Conservation (phyloP, 2,329 filamentous ascomycete genomes). For the Arthroderma uncinatum region DNA sequence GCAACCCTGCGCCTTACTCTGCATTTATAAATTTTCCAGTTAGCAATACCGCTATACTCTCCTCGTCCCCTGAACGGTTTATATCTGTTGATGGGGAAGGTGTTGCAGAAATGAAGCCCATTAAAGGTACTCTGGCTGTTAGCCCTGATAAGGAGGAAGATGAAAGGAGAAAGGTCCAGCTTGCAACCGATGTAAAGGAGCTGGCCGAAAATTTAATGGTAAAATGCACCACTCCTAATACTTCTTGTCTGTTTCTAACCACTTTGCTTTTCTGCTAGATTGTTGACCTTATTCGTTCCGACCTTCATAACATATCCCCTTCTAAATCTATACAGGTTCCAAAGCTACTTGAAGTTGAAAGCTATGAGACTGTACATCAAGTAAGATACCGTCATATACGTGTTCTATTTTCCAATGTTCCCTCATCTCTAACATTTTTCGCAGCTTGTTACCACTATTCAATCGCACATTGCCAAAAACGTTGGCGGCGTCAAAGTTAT, state of each 20-base stretch:
- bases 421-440: background rate
- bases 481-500: constrained; percentile 13
- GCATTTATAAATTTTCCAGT: constrained; percentile 63
- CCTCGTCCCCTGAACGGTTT: constrained; percentile 82
- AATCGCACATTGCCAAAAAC: constrained; percentile 13
- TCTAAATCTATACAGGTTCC: constrained; percentile 61
- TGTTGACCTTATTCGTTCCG: constrained; percentile 88
- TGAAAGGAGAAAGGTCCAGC: constrained; percentile 49
- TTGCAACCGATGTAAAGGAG: constrained; percentile 75
- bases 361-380: constrained; percentile 82
- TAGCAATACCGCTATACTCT: constrained; percentile 54
- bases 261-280: constrained; percentile 38
- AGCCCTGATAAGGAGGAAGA: constrained; percentile 54
- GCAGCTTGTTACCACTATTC: constrained; percentile 14
- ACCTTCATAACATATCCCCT: constrained; percentile 74
- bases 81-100: constrained; percentile 51
- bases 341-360: constrained; percentile 74
- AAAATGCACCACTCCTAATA: background rate
- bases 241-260: background rate
- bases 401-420: constrained; percentile 11
- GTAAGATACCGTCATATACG: constrained; percentile 54
- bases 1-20: constrained; percentile 75
- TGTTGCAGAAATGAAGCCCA: constrained; percentile 60
- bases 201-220: constrained; percentile 88
- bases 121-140: constrained; percentile 94